These are phyloP conservation scores for Verticillium klebahnii DNA, from an alignment of 2,329 filamentous ascomycete species.

Conservation along the genomic window DNA sequence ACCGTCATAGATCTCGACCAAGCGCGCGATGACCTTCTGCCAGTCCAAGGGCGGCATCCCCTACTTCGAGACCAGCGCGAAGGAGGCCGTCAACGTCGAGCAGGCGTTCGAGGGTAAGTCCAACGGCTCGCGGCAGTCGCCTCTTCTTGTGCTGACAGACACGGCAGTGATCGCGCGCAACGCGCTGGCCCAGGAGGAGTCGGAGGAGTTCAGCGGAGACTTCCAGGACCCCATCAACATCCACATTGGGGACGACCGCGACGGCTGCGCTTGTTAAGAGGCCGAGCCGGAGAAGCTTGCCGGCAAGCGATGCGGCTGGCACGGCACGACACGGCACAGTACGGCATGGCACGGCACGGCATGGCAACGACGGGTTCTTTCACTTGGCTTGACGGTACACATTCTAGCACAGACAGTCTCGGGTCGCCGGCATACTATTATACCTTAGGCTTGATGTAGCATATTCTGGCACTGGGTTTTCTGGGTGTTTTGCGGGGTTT, in stretches of 20 bases:
- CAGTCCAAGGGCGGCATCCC: conserved; percentile 96
- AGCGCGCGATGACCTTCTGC: conserved; percentile 95
- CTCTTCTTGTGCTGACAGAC: conserved; percentile 6
- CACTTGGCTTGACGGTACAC: background rate
- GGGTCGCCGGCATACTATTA: conserved; percentile 6
- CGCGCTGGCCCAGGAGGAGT: conserved; percentile 92
- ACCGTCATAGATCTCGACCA: conserved; percentile 71
- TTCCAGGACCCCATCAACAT: conserved; percentile 99
- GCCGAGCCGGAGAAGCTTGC: background rate
- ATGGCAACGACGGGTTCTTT: background rate
- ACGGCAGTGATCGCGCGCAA: conserved; percentile 88
- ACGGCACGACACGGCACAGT: background rate
- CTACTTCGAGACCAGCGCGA: conserved; percentile 98
- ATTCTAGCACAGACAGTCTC: background rate
- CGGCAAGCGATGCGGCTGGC: background rate
- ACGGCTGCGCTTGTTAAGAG: conserved; percentile 83
- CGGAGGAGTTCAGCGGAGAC: conserved; percentile 94
- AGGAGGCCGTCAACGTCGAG: conserved; percentile 98
- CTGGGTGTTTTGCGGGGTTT: conserved; percentile 10
- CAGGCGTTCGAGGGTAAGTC: conserved; percentile 63
- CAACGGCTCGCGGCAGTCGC: too few relatives aligned
- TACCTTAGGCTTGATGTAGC: conserved; percentile 14
- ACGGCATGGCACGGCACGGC: background rate
- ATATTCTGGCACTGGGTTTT: conserved; percentile 13
- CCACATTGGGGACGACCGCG: conserved; percentile 87